Percentiles rank a stretch among this genome's conserved stretches.
These are phyloP conservation scores for Cyclostephanos tholiformis DNA, from an alignment of 108 stramenopile species.

Conservation along the genomic window DNA sequence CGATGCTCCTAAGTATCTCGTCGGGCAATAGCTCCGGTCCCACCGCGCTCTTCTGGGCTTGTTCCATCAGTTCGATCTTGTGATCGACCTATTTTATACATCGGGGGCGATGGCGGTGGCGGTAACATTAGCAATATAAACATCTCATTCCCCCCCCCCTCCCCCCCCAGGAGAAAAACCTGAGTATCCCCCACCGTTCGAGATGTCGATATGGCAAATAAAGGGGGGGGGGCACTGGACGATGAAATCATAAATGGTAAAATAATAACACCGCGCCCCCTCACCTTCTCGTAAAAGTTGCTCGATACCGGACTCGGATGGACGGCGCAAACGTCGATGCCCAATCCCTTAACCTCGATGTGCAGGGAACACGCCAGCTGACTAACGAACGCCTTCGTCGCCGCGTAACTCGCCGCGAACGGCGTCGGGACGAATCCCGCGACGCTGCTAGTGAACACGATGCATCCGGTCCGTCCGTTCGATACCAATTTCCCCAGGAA, in stretches of 20 bases:
- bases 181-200: no score
- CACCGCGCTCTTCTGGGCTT: conserved; percentile 89
- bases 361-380: conserved; percentile 90
- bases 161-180: no score
- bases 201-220: no score
- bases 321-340: conserved; percentile 97
- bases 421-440: conserved; percentile 98
- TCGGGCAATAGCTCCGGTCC: conserved; percentile 87
- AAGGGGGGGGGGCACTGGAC: no score
- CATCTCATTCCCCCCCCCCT: no score
- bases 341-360: conserved; percentile 84
- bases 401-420: conserved; percentile 97
- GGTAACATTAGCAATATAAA: no score
- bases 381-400: conserved; percentile 98
- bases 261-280: conserved; percentile 13
- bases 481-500: conserved; percentile 80
- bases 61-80: conserved; percentile 91
- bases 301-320: conserved; percentile 97
- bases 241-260: no score
- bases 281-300: conserved; percentile 94
- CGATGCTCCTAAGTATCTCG: conserved; percentile 92
- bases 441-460: conserved; percentile 96
- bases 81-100: conserved; percentile 91
- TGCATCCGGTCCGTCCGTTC: conserved; percentile 84
- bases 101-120: no score